A percentile compares a stretch with the other conserved stretches of the same genome.
Conservation (phyloP, 2,329 filamentous ascomycete genomes). For the Aspergillus melleus region DNA sequence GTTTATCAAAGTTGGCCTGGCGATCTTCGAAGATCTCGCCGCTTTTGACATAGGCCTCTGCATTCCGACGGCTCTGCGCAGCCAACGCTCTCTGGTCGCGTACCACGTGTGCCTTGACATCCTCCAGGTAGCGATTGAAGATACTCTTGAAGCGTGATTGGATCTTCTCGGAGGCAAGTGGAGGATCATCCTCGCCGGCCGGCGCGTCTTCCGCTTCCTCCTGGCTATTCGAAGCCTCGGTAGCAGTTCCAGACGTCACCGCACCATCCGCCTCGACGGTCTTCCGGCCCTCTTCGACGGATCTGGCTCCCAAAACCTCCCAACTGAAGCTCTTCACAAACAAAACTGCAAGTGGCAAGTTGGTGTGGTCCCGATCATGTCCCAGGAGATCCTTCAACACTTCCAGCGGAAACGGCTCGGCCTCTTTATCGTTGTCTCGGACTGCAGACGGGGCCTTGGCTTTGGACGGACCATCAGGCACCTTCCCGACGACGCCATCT, state of each 20-base stretch:
- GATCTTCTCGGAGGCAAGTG: slow-evolving; percentile 72
- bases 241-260: slow-evolving; percentile 52
- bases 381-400: slow-evolving; percentile 96
- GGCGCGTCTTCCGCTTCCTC: slow-evolving; percentile 45
- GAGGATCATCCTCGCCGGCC: slow-evolving; percentile 62
- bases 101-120: slow-evolving; percentile 82
- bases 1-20: slow-evolving; percentile 92
- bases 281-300: slow-evolving; percentile 75
- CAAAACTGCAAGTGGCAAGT: slow-evolving; percentile 85
- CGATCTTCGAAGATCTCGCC: slow-evolving; percentile 98
- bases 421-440: slow-evolving; percentile 63
- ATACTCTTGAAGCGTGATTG: slow-evolving; percentile 86
- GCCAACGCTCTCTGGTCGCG: slow-evolving; percentile 90
- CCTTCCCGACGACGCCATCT: slow-evolving; percentile 51
- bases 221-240: slow-evolving; percentile 52
- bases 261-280: slow-evolving; percentile 77
- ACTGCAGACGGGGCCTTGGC: slow-evolving; percentile 58
- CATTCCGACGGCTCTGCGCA: slow-evolving; percentile 87
- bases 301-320: slow-evolving; percentile 85
- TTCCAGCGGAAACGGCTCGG: slow-evolving; percentile 93
- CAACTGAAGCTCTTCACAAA: slow-evolving; percentile 97
- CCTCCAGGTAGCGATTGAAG: slow-evolving; percentile 83
- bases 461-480: slow-evolving; percentile 61
- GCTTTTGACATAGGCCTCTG: slow-evolving; percentile 96
- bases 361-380: slow-evolving; percentile 88